Percentiles rank a stretch among this genome's conserved stretches.
phyloP scores from a whole-genome alignment of 1,139 yeast genomes.

The Hyphopichia pseudoburtonii region DNA sequence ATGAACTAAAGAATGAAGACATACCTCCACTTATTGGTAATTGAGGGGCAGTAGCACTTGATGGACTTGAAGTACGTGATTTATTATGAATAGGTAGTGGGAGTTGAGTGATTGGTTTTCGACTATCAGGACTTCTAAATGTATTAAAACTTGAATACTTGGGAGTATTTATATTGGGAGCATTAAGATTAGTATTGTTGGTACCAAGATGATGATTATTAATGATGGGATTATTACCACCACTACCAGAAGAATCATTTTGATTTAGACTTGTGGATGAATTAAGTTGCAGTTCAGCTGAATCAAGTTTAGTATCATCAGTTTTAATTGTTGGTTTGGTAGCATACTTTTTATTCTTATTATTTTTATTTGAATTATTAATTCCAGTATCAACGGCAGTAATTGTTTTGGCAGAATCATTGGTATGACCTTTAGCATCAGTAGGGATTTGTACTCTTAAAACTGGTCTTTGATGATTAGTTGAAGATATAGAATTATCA shows the following conservation, averaged over 20 bases:
- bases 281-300: background rate
- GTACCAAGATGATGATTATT: slow-evolving; percentile 8
- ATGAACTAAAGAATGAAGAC: slow-evolving; percentile 23
- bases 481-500: slow-evolving; percentile 5
- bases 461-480: slow-evolving; percentile 38
- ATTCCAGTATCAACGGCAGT: slow-evolving; percentile 36
- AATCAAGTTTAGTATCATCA: background rate
- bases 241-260: background rate
- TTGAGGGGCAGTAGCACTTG: slow-evolving; percentile 42
- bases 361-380: slow-evolving; percentile 2
- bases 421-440: slow-evolving; percentile 27
- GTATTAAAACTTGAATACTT: slow-evolving; percentile 28
- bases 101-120: slow-evolving; percentile 33
- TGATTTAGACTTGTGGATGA: background rate
- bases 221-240: slow-evolving; percentile 7
- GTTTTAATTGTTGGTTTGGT: background rate
- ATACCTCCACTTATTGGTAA: slow-evolving; percentile 26
- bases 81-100: slow-evolving; percentile 42
- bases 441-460: slow-evolving; percentile 53
- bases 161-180: slow-evolving; percentile 20
- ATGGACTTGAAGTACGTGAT: slow-evolving; percentile 47
- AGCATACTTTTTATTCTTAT: background rate
- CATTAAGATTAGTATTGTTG: slow-evolving; percentile 4
- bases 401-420: slow-evolving; percentile 36
- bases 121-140: slow-evolving; percentile 38